Base-by-base conservation (phyloP, 805 yeast genomes). In the Metschnikowia colocasiae region DNA sequence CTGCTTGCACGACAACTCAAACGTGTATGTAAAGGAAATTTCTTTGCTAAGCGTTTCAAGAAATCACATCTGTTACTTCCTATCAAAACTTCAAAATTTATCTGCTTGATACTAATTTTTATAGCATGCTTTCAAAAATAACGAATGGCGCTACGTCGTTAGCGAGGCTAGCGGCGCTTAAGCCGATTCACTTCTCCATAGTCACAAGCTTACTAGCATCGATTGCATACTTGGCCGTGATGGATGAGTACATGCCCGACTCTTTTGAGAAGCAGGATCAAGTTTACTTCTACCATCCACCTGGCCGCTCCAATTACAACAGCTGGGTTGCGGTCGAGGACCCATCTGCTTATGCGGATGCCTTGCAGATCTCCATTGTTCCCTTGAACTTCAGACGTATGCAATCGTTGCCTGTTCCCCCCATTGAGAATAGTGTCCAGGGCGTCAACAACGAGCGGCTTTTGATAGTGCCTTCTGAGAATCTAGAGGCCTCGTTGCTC, bases 141-240 rank as follows among this genome's bases (percentile, higher is more conserved):
- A 65, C 66, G 48, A 57, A 57, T 52, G 62, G 62, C 46, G 64
- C 70, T 20, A 55, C 69, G 45, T 63, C 67, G 36, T 57, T 81
- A 45, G 85, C 87, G 39, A 71, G 70, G 48, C 63, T 76, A 19
- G 80, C 92, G 45, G 94, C 96, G 12, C 78, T 79, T 50, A 78
- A 83, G 60, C 99, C 99, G 15, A 87, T 92, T 55, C 98, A 91
- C 66, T 78, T 89, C 46, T 82, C 91, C 45, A 80, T 89, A 40
- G 59, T 80, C 47, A 78, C 89, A 5, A 76, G 92, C 12, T 67
- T 90, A 41, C 63, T 88, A 34, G 94, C 95, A 2, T 84, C 96
- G 3, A 68, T 87, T 45, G 85, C 92, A 7, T 92, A 91, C 63
- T 74, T 91, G 49, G 78, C 91, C 3, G 78, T 84, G 3, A 80